These are phyloP conservation scores for Solanum virginianum DNA, from an alignment of 257 asterid species.

Conservation along the genomic window DNA sequence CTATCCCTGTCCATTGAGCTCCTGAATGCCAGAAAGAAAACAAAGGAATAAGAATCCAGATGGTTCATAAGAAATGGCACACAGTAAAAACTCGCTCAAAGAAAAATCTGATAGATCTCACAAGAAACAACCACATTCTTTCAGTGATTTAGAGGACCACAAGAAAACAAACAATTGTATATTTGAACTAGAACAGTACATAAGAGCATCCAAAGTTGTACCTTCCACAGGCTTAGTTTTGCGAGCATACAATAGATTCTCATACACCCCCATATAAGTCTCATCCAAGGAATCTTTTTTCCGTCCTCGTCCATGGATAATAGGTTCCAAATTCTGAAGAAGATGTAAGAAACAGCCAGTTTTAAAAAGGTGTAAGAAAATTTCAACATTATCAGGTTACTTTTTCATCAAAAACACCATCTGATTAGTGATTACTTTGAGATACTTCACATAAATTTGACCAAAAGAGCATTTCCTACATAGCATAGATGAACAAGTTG, in stretches of 20 bases:
- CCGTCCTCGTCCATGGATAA: slow-evolving; percentile 95
- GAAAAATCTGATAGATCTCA: not conserved
- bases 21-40: slow-evolving; percentile 23
- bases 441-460: not conserved
- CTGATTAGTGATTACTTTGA: not conserved
- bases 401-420: not conserved
- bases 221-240: slow-evolving; percentile 88
- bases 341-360: not conserved
- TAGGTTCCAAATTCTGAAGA: slow-evolving; percentile 65
- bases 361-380: not conserved
- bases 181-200: not conserved
- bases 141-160: not conserved
- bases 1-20: slow-evolving; percentile 99
- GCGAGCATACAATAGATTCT: slow-evolving; percentile 78
- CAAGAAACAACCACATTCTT: not conserved
- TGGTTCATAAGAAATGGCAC: not conserved
- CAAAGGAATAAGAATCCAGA: not conserved
- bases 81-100: not conserved
- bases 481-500: not conserved
- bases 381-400: not conserved
- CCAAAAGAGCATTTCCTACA: not conserved
- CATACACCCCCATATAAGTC: slow-evolving; percentile 80
- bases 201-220: slow-evolving; percentile 10
- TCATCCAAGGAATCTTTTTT: slow-evolving; percentile 70
- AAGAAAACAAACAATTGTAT: not conserved